phyloP scores from a whole-genome alignment of 2,329 filamentous ascomycete species.

The Talaromyces rugulosus region DNA sequence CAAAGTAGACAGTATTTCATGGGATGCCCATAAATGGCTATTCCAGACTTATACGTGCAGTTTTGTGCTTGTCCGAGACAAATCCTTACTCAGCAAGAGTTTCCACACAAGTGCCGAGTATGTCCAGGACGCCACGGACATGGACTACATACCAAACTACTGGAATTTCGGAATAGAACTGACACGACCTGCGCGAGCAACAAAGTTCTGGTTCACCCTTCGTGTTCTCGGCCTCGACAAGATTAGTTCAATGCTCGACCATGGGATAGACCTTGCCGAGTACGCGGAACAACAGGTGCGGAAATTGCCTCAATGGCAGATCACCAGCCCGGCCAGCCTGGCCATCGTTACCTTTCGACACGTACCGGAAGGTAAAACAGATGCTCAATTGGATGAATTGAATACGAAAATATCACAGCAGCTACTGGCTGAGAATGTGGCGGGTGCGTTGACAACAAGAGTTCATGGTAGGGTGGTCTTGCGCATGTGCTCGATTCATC shows the following conservation, averaged over 20 bases:
- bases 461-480: neutral
- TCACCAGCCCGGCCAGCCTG: conserved; percentile 5
- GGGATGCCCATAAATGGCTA: conserved; percentile 25
- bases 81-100: conserved; percentile 7
- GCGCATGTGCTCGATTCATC: conserved; percentile 6
- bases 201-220: conserved; percentile 21
- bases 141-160: conserved; percentile 13
- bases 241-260: conserved; percentile 18
- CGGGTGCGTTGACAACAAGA: neutral
- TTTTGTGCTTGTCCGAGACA: conserved; percentile 17
- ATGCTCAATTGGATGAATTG: conserved; percentile 7
- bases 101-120: conserved; percentile 15
- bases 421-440: neutral
- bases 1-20: conserved; percentile 20
- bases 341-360: conserved; percentile 16
- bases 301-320: conserved; percentile 5
- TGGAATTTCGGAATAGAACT: conserved; percentile 20
- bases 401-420: conserved; percentile 5
- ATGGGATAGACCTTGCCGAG: conserved; percentile 12
- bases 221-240: conserved; percentile 15
- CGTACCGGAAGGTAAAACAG: neutral
- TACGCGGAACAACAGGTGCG: conserved; percentile 1
- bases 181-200: conserved; percentile 18
- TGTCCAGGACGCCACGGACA: conserved; percentile 8
- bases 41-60: conserved; percentile 25